phyloP scores from a whole-genome alignment of 1,284 basidiomycete genomes.

The Cryptococcus sp. region DNA sequence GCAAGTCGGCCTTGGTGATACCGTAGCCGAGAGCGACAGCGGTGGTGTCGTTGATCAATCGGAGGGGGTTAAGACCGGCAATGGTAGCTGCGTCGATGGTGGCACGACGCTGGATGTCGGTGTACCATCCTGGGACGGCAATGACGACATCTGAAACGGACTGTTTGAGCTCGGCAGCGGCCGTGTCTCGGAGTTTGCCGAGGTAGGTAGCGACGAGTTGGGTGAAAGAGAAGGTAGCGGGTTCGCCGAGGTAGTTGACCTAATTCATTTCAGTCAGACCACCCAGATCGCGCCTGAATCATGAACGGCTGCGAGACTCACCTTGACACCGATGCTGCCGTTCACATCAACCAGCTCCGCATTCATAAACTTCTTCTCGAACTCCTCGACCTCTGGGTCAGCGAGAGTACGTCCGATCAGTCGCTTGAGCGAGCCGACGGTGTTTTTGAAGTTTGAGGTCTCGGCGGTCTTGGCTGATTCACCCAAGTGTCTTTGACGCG shows the following conservation, averaged over 20 bases:
- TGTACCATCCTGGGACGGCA: conserved; percentile 92
- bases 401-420: conserved; percentile 73
- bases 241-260: conserved; percentile 86
- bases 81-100: conserved; percentile 83
- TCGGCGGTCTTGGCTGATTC: conserved; percentile 94
- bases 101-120: conserved; percentile 84
- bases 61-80: conserved; percentile 81
- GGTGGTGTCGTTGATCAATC: conserved; percentile 92
- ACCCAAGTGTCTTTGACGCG: conserved; percentile 82
- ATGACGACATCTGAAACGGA: conserved; percentile 87
- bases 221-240: conserved; percentile 72
- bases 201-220: conserved; percentile 86
- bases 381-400: conserved; percentile 74
- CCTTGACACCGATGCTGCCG: conserved; percentile 80
- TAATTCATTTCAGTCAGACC: conserved; percentile 44
- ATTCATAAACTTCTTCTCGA: conserved; percentile 87
- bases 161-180: conserved; percentile 77
- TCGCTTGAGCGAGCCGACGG: conserved; percentile 84
- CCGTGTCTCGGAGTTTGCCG: conserved; percentile 82
- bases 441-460: conserved; percentile 97
- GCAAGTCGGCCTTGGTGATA: conserved; percentile 93
- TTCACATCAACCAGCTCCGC: conserved; percentile 77
- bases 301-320: conserved; percentile 49
- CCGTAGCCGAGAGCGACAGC: conserved; percentile 91
- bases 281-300: background rate